Base-by-base conservation (phyloP, 306 rosid genomes). In the Acacia acuminata region DNA sequence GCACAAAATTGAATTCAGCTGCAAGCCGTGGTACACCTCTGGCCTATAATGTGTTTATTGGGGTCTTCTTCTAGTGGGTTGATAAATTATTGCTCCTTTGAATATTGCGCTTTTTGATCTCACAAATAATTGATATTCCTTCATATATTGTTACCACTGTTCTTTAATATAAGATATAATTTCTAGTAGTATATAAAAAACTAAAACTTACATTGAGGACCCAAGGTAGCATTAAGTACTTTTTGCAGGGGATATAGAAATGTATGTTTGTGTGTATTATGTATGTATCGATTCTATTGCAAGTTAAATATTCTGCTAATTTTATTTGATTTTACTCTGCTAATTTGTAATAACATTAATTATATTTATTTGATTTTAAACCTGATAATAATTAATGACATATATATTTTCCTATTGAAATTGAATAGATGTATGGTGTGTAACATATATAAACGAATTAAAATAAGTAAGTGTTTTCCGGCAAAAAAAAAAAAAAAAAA, bases 1-100 rank as follows among this genome's bases (percentile, higher is more conserved):
- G 64, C 65, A 32, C 24, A 44, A 19, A 34, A 17, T 74, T 32
- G 24, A 20, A 4, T 53, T 30, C 2, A 27, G 9, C 3, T 47
- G 77, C 24, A 73, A n/a, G 60, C 16, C 16, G 19, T 67, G 74
- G n/a, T 10, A 42, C 58, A 19, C 45, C 45, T 32, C 0, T 27
- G 27, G 27, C 27, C 27, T 27, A 73, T 19, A 50, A 38, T 51
- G 77, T 30, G 32, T 45, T 17, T 73, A 5, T 32, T 73, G 20
- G 3, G 77, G 78, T 74, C 78, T 32, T 74, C 65, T 32, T 19
- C 8, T 51, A 74, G 78, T 74, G 78, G 65, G 47, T 32, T 4
- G 11, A 74, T 53, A 7, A 32, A 74, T 74, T 34, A 74, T 74
- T 51, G 25, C 66, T 30, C 25, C 30, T 32, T 74, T 51, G 77